These are phyloP conservation scores for Botrytis fragariae DNA, from an alignment of 2,329 filamentous ascomycete species.

Conservation along the genomic window DNA sequence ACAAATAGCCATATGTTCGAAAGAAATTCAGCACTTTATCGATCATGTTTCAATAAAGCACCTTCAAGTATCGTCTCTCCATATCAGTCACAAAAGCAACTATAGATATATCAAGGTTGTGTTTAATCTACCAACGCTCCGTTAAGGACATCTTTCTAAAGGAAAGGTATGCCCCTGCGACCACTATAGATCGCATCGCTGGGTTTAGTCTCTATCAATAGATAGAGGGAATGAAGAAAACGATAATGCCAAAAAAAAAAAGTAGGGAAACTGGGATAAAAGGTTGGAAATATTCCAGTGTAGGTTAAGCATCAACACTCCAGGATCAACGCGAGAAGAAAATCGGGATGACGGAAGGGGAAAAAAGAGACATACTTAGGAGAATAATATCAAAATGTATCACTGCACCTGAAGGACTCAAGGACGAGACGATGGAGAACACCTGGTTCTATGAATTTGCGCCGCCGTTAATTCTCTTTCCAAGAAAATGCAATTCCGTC, in stretches of 20 bases:
- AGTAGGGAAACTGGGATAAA: not conserved
- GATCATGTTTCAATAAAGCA: conserved; percentile 38
- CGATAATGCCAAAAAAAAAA: conserved; percentile 1
- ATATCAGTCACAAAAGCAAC: conserved; percentile 20
- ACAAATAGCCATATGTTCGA: conserved; percentile 32
- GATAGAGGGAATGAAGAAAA: not conserved
- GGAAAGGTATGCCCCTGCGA: conserved; percentile 66
- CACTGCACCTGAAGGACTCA: not conserved
- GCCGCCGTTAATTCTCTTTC: not conserved
- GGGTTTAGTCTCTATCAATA: conserved; percentile 42
- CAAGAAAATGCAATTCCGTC: not conserved
- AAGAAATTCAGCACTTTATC: conserved; percentile 40
- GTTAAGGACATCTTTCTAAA: conserved; percentile 72
- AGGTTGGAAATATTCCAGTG: not conserved
- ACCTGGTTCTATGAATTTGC: conserved; percentile 8
- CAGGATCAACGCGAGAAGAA: not conserved
- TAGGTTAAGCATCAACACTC: not conserved
- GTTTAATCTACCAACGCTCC: conserved; percentile 68
- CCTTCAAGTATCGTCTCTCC: conserved; percentile 37
- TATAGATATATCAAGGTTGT: conserved; percentile 23
- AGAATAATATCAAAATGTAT: not conserved
- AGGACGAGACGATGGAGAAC: not conserved
- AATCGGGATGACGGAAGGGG: not conserved
- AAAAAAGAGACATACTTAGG: not conserved
- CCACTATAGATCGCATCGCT: conserved; percentile 73